These are phyloP conservation scores for Fusarium sp. DNA, from an alignment of 2,329 filamentous ascomycete species.

Conservation along the genomic window DNA sequence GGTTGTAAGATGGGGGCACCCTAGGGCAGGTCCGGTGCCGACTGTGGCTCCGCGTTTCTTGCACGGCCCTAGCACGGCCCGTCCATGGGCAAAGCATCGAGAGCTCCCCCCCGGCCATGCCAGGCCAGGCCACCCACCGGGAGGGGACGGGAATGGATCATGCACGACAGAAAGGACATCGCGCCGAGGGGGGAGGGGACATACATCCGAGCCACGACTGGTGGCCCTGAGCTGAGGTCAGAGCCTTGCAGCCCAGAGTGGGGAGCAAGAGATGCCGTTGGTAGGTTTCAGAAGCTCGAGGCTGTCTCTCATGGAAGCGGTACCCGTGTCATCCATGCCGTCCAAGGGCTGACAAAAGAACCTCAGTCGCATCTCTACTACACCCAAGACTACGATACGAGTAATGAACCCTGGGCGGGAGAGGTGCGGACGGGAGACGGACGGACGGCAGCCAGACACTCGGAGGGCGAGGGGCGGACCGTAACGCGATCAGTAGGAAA, in stretches of 20 bases:
- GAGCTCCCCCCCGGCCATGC: too few relatives aligned
- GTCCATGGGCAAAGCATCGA: slow-evolving; percentile 35
- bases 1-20: slow-evolving; percentile 29
- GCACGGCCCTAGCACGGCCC: slow-evolving; percentile 39
- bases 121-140: slow-evolving; percentile 25
- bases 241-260: slow-evolving; percentile 21
- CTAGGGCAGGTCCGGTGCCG: too few relatives aligned
- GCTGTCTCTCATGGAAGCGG: slow-evolving; percentile 21
- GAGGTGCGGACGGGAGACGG: slow-evolving; percentile 26
- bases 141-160: slow-evolving; percentile 42
- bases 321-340: slow-evolving; percentile 10
- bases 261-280: slow-evolving; percentile 25
- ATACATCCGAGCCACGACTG: slow-evolving; percentile 1
- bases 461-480: slow-evolving; percentile 44
- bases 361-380: not conserved
- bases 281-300: slow-evolving; percentile 34
- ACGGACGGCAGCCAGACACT: slow-evolving; percentile 27
- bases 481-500: slow-evolving; percentile 42
- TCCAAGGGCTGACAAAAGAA: slow-evolving; percentile 1
- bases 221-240: slow-evolving; percentile 5
- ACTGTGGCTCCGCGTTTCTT: slow-evolving; percentile 37
- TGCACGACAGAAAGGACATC: slow-evolving; percentile 39
- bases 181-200: slow-evolving; percentile 24
- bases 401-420: slow-evolving; percentile 27
- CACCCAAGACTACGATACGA: not conserved